phyloP scores from a whole-genome alignment of 208 protist species.

The Trypanosoma conorhini region DNA sequence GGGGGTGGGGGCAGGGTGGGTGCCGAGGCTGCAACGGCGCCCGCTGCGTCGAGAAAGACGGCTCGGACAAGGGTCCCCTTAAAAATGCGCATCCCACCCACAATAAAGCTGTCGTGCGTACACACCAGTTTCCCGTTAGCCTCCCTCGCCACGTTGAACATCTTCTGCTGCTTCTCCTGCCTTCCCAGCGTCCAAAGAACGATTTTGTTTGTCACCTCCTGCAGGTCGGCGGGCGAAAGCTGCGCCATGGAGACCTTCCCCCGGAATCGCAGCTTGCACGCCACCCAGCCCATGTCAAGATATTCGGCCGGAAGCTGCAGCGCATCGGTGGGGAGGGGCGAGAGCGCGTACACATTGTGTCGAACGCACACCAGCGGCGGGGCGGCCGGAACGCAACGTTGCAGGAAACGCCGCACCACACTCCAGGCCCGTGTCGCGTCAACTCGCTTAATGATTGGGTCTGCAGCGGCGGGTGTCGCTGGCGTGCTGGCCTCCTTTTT shows the following conservation, averaged over 20 bases:
- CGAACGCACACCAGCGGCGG: slow-evolving; percentile 60
- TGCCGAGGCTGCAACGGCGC: slow-evolving; percentile 6
- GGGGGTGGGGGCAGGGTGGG: background rate
- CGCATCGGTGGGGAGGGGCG: slow-evolving; percentile 51
- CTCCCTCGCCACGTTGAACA: slow-evolving; percentile 54
- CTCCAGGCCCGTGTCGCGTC: slow-evolving; percentile 43
- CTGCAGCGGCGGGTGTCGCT: background rate
- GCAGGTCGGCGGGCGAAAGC: slow-evolving; percentile 45
- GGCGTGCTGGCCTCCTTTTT: slow-evolving; percentile 8
- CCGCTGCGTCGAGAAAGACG: slow-evolving; percentile 60
- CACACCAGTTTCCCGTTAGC: slow-evolving; percentile 68
- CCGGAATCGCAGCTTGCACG: slow-evolving; percentile 51
- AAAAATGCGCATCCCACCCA: slow-evolving; percentile 70
- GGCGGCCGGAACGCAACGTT: slow-evolving; percentile 26
- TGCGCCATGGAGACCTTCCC: slow-evolving; percentile 36
- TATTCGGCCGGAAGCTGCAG: slow-evolving; percentile 59
- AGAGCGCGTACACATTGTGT: slow-evolving; percentile 52
- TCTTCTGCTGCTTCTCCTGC: background rate
- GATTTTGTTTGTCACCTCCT: slow-evolving; percentile 79
- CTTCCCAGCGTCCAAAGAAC: slow-evolving; percentile 40
- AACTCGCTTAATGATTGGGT: slow-evolving; percentile 39
- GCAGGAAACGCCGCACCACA: slow-evolving; percentile 48
- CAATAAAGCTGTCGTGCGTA: slow-evolving; percentile 44
- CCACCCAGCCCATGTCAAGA: slow-evolving; percentile 73
- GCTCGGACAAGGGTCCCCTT: slow-evolving; percentile 59